Percentiles rank a stretch among this genome's conserved stretches.
phyloP scores from a whole-genome alignment of 148 eudicot genomes.

The Fallopia convolvulus region DNA sequence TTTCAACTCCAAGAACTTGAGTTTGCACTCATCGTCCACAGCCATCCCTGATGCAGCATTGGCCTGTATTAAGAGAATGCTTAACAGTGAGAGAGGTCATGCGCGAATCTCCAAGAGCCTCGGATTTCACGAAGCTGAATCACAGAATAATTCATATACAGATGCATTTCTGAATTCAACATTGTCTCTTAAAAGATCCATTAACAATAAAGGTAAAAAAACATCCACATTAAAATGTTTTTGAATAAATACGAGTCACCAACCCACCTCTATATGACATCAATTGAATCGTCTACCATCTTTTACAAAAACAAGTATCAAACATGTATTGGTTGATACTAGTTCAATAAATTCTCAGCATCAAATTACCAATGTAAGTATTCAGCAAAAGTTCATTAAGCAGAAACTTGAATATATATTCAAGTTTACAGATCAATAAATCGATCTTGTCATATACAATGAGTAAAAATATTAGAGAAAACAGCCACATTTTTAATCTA shows the following conservation, averaged over 20 bases:
- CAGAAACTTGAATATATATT: background rate
- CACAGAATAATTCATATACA: background rate
- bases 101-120: background rate
- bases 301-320: background rate
- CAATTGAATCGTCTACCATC: background rate
- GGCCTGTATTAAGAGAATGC: slow-evolving; percentile 8
- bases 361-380: background rate
- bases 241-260: background rate
- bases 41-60: slow-evolving; percentile 15
- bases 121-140: background rate
- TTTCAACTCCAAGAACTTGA: slow-evolving; percentile 11
- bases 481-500: background rate
- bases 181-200: background rate
- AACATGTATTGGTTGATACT: background rate
- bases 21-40: slow-evolving; percentile 13
- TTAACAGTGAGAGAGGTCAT: background rate
- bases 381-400: background rate
- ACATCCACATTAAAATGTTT: background rate
- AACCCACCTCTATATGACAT: background rate
- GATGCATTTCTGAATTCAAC: background rate
- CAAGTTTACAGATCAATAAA: background rate
- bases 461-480: background rate
- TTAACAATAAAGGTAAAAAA: background rate
- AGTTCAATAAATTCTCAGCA: background rate
- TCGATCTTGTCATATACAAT: background rate